phyloP scores from a whole-genome alignment of 2,329 filamentous ascomycete genomes.

The Diplocarpon mali region DNA sequence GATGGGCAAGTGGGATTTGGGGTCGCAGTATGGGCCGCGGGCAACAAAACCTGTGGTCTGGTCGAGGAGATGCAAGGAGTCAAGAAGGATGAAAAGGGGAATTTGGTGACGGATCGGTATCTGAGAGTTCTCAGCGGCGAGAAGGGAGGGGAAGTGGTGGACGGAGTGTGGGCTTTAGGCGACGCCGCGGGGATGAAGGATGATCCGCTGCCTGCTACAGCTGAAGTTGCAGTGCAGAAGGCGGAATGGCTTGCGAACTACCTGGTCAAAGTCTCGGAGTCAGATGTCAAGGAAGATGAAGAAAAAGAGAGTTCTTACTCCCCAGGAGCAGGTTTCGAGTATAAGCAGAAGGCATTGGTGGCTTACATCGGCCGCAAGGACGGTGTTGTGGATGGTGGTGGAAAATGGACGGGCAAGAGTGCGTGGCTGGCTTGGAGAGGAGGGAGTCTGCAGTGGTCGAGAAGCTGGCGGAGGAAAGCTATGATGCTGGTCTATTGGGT shows the following conservation, averaged over 20 bases:
- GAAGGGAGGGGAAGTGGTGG: constrained; percentile 22
- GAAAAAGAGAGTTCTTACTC: too few species aligned
- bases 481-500: constrained; percentile 16
- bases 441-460: constrained; percentile 16
- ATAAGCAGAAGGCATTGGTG: constrained; percentile 13
- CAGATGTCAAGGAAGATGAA: not conserved
- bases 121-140: constrained; percentile 41
- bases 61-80: constrained; percentile 19
- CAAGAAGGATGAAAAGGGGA: constrained; percentile 33
- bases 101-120: constrained; percentile 49
- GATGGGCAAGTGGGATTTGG: constrained; percentile 30
- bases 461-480: constrained; percentile 16
- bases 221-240: constrained; percentile 64
- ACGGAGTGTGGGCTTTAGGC: constrained; percentile 50
- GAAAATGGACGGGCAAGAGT: constrained; percentile 11
- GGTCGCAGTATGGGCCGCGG: constrained; percentile 62
- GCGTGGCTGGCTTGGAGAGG: constrained; percentile 20
- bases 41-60: constrained; percentile 55
- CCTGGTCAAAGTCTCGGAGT: constrained; percentile 32
- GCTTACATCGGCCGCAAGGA: constrained; percentile 16
- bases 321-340: constrained; percentile 7
- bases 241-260: constrained; percentile 53
- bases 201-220: constrained; percentile 49
- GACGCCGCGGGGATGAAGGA: constrained; percentile 54
- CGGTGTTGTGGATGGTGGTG: constrained; percentile 14